These are phyloP conservation scores for Syzygium grande DNA, from an alignment of 345 rosid species.

Conservation along the genomic window DNA sequence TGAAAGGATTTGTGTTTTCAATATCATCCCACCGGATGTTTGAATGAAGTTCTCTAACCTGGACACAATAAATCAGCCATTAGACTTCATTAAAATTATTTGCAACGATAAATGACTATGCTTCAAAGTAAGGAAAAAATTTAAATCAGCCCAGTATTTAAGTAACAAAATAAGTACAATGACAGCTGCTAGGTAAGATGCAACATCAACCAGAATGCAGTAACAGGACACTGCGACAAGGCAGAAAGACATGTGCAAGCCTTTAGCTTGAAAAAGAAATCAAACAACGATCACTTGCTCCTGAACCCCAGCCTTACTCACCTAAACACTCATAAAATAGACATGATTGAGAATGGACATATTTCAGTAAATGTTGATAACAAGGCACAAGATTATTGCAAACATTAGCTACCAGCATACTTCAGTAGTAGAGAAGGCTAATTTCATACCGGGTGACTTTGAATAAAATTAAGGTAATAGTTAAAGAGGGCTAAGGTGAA, in stretches of 20 bases:
- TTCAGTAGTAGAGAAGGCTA: background rate
- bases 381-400: background rate
- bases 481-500: background rate
- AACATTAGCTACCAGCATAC: background rate
- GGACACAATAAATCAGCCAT: constrained; percentile 12
- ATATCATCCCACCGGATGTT: constrained; percentile 85
- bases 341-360: background rate
- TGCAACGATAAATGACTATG: background rate
- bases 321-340: background rate
- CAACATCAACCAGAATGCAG: background rate
- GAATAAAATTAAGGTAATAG: background rate
- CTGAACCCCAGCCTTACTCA: background rate
- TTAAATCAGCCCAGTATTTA: background rate
- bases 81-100: background rate
- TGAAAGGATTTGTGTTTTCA: constrained; percentile 52
- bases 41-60: constrained; percentile 88
- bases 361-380: background rate
- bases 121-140: background rate
- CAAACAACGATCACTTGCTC: background rate
- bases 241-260: background rate
- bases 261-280: background rate
- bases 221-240: background rate
- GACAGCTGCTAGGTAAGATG: background rate
- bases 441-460: background rate
- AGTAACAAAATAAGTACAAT: background rate